Evolutionary conservation across 2,329 filamentous ascomycete species (phyloP).

Genomic region (Tolypocladium pustulatum): DNA sequence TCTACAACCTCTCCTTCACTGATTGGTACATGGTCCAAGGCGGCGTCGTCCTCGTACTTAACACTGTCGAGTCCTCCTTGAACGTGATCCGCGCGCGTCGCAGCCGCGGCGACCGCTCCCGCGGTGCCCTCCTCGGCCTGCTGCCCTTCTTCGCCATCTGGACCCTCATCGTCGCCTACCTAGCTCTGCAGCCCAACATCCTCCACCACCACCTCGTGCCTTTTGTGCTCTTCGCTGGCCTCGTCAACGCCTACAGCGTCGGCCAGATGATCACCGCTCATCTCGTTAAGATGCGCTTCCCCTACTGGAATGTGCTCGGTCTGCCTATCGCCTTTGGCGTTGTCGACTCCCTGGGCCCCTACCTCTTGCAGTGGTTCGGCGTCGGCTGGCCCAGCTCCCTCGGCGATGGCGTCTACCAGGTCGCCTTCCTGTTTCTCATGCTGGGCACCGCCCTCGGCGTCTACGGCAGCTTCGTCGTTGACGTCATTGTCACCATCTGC

Average conservation of each 20-base stretch:
- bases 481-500: constrained; percentile 95
- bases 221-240: constrained; percentile 77
- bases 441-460: constrained; percentile 76
- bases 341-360: constrained; percentile 67
- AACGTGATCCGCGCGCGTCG: constrained; percentile 80
- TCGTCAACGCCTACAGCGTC: constrained; percentile 91
- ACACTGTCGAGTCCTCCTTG: constrained; percentile 66
- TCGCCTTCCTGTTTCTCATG: constrained; percentile 83
- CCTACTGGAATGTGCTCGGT: constrained; percentile 78
- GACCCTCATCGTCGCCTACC: constrained; percentile 65
- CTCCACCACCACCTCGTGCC: constrained; percentile 76
- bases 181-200: constrained; percentile 77
- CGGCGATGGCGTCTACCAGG: constrained; percentile 71
- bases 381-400: constrained; percentile 70
- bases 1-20: constrained; percentile 78
- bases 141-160: constrained; percentile 72
- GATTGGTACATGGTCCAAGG: constrained; percentile 92
- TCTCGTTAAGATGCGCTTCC: constrained; percentile 77
- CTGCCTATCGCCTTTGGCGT: constrained; percentile 71
- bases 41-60: constrained; percentile 68
- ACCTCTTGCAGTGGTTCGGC: constrained; percentile 46
- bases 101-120: constrained; percentile 58
- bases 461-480: constrained; percentile 95
- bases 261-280: constrained; percentile 95
- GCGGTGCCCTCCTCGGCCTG: constrained; percentile 71